Base-by-base conservation (phyloP, 2,329 filamentous ascomycete species). In the Fusarium citri region DNA sequence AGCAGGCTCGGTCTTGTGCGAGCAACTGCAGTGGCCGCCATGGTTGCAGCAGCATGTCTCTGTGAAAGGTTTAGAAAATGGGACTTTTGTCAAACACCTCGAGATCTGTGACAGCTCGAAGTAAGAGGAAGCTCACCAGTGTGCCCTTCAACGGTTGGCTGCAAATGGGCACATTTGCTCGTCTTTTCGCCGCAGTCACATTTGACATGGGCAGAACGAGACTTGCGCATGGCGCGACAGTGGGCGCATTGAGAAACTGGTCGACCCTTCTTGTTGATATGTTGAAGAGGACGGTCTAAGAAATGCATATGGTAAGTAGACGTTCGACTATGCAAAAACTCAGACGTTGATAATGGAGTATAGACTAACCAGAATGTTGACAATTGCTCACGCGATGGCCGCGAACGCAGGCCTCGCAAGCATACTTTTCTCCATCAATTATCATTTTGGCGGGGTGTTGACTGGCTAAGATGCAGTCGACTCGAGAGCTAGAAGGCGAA, bases 351-450 rank as follows among this genome's bases (percentile, higher is more conserved):
- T 22, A 43, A 47, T 59, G 22, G 41, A 64, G 41, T 28, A 50
- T 53, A 23, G 40, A 64, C 92, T 86, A 89, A 97, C 94, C 94
- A 81, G 89, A 88, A 83, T 99, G 96, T 81, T 95, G 94, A 86
- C 96, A 99, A 80, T 96, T 97, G 91, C 94, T 98, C 80, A 99
- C 96, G 80, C 96, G 93, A 85, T 99, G 96, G 79, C 96, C 96
- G 83, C 96, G 92, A 80, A 99, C 94, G 85, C 96, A 99, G 84
- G 94, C 94, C 85, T 97, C 93, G 87, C 95, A 98, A 83, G 95
- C 95, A 86, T 89, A 98, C 86, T 98, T 98, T 86, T 97, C 94
- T 82, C 95, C 95, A 87, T 97, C 91, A 81, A 94, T 92, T 80
- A 94, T 87, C 92, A 94, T 94, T 67, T 76, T 82, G 76, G 66